These are phyloP conservation scores for Candida parachauliodes DNA, from an alignment of 805 yeast genomes.

Conservation along the genomic window DNA sequence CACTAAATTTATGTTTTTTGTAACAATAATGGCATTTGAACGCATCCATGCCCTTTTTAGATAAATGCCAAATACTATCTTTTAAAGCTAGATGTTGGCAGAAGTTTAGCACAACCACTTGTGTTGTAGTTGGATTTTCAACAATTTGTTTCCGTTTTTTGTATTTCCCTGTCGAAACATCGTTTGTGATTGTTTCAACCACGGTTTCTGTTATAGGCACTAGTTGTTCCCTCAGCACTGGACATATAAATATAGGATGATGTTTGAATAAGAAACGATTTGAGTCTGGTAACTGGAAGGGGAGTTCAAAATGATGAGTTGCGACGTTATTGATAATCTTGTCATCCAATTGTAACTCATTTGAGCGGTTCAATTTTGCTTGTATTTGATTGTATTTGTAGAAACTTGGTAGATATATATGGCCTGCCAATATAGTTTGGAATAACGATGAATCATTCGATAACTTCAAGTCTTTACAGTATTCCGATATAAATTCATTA, in stretches of 20 bases:
- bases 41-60: slow-evolving; percentile 34
- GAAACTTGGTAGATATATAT: slow-evolving; percentile 39
- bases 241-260: slow-evolving; percentile 46
- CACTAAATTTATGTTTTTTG: slow-evolving; percentile 37
- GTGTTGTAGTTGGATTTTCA: slow-evolving; percentile 19
- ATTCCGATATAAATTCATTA: slow-evolving; percentile 37
- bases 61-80: slow-evolving; percentile 40
- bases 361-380: slow-evolving; percentile 19
- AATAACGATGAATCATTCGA: slow-evolving; percentile 40
- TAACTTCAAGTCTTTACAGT: slow-evolving; percentile 32
- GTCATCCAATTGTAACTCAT: not conserved
- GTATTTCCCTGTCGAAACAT: not conserved
- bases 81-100: slow-evolving; percentile 41
- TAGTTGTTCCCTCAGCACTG: slow-evolving; percentile 41
- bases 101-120: slow-evolving; percentile 39
- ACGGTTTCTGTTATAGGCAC: slow-evolving; percentile 26
- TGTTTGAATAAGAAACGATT: slow-evolving; percentile 36
- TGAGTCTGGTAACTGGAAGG: slow-evolving; percentile 40
- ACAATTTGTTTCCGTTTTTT: slow-evolving; percentile 8
- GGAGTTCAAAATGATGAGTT: slow-evolving; percentile 30
- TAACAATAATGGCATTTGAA: slow-evolving; percentile 46
- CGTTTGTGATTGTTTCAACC: slow-evolving; percentile 9
- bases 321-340: slow-evolving; percentile 14
- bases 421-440: slow-evolving; percentile 38
- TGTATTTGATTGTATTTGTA: slow-evolving; percentile 39